Conservation (phyloP, 2,329 filamentous ascomycete genomes). For the Chaetomiaceae sp. region DNA sequence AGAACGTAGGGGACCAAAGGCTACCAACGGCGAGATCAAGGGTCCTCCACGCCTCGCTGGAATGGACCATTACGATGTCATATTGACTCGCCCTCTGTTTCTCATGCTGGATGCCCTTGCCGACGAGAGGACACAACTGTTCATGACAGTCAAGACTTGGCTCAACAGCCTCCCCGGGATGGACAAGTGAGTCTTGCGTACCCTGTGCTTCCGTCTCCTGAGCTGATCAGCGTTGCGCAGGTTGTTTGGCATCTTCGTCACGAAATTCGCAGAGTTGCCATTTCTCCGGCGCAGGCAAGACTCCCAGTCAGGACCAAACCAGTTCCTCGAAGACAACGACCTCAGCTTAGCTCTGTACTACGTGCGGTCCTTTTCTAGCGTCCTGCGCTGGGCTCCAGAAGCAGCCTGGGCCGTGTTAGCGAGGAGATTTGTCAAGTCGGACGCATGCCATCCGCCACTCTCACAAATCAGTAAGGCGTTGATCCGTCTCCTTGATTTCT, state of each 20-base stretch:
- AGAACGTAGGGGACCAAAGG: slow-evolving; percentile 46
- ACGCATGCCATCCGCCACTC: slow-evolving; percentile 40
- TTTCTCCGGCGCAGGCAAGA: slow-evolving; percentile 40
- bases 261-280: slow-evolving; percentile 49
- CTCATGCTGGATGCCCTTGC: slow-evolving; percentile 71
- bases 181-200: slow-evolving; percentile 47
- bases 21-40: slow-evolving; percentile 32
- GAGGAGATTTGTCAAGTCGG: slow-evolving; percentile 49
- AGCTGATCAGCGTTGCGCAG: slow-evolving; percentile 33
- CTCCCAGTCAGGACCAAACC: slow-evolving; percentile 25
- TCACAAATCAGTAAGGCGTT: slow-evolving; percentile 50
- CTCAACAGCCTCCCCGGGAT: slow-evolving; percentile 60
- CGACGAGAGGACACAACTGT: slow-evolving; percentile 66
- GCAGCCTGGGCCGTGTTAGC: slow-evolving; percentile 65
- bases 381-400: slow-evolving; percentile 63
- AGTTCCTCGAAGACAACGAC: slow-evolving; percentile 55
- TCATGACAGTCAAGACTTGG: slow-evolving; percentile 75
- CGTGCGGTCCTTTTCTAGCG: slow-evolving; percentile 65
- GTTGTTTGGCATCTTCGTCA: slow-evolving; percentile 54
- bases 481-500: neutral
- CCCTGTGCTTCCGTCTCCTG: neutral
- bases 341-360: slow-evolving; percentile 74
- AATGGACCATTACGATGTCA: slow-evolving; percentile 59
- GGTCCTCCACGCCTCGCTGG: slow-evolving; percentile 43
- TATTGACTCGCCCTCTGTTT: slow-evolving; percentile 76